These are phyloP conservation scores for Begonia masoniana DNA, from an alignment of 306 rosid species.

Conservation along the genomic window DNA sequence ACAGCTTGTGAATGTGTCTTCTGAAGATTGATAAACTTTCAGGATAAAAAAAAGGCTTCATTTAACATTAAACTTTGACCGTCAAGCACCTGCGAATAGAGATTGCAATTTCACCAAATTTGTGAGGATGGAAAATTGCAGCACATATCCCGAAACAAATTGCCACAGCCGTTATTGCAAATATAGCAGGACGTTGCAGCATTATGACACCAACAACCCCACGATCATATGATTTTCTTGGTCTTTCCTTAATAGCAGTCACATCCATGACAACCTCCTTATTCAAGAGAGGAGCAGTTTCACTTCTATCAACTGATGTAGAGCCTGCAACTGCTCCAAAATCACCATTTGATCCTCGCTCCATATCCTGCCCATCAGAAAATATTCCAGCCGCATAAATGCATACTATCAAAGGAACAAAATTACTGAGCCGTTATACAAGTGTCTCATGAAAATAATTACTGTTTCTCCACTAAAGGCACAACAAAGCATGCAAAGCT, in stretches of 20 bases:
- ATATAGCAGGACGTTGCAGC: conserved; percentile 31
- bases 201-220: conserved; percentile 19
- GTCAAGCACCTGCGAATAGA: conserved; percentile 77
- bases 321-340: conserved; percentile 19
- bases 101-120: conserved; percentile 59
- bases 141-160: conserved; percentile 74
- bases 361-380: conserved; percentile 38
- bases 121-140: conserved; percentile 58
- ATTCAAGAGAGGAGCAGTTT: conserved; percentile 38
- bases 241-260: conserved; percentile 20
- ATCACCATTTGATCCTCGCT: conserved; percentile 20
- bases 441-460: no score
- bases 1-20: no score
- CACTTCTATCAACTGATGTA: conserved; percentile 20
- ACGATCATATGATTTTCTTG: conserved; percentile 16
- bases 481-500: no score
- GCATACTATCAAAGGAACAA: no score
- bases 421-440: no score
- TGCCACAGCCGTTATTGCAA: conserved; percentile 37
- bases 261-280: conserved; percentile 28
- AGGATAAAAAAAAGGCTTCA: not conserved
- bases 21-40: no score
- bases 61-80: conserved; percentile 13
- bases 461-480: no score
- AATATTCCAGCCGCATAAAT: not conserved